phyloP scores from a whole-genome alignment of 345 rosid genomes.

The Murraya koenigii region DNA sequence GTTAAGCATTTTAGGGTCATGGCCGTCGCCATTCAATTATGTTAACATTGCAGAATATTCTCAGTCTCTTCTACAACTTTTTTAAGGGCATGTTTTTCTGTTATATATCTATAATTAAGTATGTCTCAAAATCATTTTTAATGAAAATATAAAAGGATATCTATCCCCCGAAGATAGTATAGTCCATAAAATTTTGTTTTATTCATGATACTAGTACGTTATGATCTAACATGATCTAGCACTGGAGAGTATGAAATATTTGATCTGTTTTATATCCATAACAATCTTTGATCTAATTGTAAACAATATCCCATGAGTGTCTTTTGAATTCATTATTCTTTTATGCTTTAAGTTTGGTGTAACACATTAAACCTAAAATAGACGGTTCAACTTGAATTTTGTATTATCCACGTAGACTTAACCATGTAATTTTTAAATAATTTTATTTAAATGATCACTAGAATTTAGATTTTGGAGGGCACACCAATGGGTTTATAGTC shows the following conservation, averaged over 20 bases:
- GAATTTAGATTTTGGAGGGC: no score
- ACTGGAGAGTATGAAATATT: background rate
- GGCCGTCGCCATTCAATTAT: background rate
- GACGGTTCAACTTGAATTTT: no score
- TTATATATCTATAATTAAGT: background rate
- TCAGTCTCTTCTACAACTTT: background rate
- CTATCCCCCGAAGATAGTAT: background rate
- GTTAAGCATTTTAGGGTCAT: background rate
- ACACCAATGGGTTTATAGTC: no score
- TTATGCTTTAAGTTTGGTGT: background rate
- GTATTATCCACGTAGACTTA: fast-evolving
- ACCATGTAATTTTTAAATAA: no score
- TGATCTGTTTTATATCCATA: background rate
- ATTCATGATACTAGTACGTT: background rate
- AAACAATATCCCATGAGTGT: background rate
- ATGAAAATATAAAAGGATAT: background rate
- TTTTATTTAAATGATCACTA: no score
- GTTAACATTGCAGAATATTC: background rate
- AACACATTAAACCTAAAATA: background rate
- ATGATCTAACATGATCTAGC: background rate
- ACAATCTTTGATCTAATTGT: background rate
- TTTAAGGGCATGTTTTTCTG: background rate
- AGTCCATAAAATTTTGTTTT: background rate
- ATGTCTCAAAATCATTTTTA: background rate
- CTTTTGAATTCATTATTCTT: background rate